Conservation (phyloP, 805 yeast species). For the Zygoascus flipseniorum region DNA sequence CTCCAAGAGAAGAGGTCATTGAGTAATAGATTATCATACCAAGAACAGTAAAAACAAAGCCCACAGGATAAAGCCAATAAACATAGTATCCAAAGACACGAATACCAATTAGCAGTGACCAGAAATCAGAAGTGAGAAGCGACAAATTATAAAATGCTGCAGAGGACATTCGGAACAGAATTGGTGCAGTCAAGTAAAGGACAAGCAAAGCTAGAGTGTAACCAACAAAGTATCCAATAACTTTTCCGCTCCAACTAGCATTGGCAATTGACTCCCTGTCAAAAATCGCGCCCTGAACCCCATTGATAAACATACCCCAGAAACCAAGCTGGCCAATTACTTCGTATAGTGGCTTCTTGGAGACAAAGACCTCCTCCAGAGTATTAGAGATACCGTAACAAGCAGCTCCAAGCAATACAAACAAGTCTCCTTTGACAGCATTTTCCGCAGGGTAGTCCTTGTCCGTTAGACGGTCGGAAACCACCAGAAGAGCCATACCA, state of each 20-base stretch:
- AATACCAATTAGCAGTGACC: conserved; percentile 38
- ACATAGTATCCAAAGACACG: conserved; percentile 37
- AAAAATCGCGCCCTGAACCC: conserved; percentile 37
- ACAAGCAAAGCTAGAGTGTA: conserved; percentile 33
- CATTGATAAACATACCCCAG: conserved; percentile 35
- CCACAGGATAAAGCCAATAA: conserved; percentile 40
- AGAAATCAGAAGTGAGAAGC: conserved; percentile 36
- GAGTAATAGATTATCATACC: conserved; percentile 36
- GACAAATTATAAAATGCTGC: conserved; percentile 40
- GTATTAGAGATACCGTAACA: conserved; percentile 39
- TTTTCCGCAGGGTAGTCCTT: conserved; percentile 33
- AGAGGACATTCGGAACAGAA: conserved; percentile 37
- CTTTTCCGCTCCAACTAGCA: conserved; percentile 32
- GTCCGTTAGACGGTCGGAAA: conserved; percentile 33
- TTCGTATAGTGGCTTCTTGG: conserved; percentile 37
- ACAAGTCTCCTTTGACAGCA: conserved; percentile 37
- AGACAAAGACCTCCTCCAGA: conserved; percentile 36
- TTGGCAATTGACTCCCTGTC: conserved; percentile 30
- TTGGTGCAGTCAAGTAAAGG: conserved; percentile 35
- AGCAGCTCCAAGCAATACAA: conserved; percentile 37
- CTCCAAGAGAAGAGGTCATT: conserved; percentile 29
- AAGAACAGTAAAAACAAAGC: conserved; percentile 34
- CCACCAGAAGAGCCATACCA: conserved; percentile 36
- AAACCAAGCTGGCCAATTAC: conserved; percentile 37
- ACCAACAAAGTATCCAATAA: conserved; percentile 38